These are phyloP conservation scores for Jimgerdemannia flammicorona DNA, from an alignment of 192 early-diverging fungal species.

Conservation along the genomic window DNA sequence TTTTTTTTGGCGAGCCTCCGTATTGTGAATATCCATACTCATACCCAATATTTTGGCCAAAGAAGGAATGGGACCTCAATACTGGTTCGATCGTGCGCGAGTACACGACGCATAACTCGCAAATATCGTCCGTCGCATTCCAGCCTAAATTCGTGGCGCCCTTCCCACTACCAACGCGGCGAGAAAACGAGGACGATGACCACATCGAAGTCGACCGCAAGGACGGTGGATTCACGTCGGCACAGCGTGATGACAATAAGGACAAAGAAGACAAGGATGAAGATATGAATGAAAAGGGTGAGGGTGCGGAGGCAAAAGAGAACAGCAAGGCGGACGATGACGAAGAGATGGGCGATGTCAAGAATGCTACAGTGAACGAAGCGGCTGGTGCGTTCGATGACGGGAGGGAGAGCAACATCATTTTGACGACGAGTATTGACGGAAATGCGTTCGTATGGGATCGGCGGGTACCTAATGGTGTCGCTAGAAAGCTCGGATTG, in stretches of 20 bases:
- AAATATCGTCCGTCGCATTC: conserved; percentile 74
- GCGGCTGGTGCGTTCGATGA: conserved; percentile 3
- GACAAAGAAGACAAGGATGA: neutral
- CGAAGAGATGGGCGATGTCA: conserved; percentile 5
- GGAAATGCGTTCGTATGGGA: conserved; percentile 77
- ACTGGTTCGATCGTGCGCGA: conserved; percentile 62
- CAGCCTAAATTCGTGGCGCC: conserved; percentile 44
- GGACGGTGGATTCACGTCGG: neutral
- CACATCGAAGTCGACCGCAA: conserved; percentile 6
- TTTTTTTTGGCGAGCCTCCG: neutral
- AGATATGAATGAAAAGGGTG: neutral
- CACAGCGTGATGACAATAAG: neutral
- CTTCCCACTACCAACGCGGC: neutral
- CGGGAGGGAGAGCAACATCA: conserved; percentile 18
- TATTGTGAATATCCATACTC: neutral
- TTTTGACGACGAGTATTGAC: conserved; percentile 75
- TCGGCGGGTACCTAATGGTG: conserved; percentile 48
- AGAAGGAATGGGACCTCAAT: conserved; percentile 82
- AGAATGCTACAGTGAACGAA: neutral
- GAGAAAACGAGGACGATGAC: conserved; percentile 3
- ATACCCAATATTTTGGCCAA: neutral
- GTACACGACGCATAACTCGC: conserved; percentile 75
- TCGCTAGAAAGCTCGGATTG: conserved; percentile 45
- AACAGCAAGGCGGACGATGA: neutral
- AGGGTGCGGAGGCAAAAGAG: neutral